phyloP scores from a whole-genome alignment of 805 yeast genomes.

The Myxozyma melibiosi region DNA sequence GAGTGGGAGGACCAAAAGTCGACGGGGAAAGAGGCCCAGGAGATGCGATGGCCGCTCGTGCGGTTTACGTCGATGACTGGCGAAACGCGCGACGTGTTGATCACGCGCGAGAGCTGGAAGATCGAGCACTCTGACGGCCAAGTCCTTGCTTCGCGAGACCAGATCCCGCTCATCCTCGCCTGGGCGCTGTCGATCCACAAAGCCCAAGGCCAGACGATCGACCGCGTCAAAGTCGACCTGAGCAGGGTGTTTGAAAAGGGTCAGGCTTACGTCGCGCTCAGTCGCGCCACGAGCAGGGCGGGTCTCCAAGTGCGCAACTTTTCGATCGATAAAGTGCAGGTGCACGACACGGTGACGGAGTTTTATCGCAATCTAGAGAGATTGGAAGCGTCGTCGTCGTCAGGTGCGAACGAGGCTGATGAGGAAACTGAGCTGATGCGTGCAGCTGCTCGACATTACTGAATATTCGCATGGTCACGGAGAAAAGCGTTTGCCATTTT shows the following conservation, averaged over 20 bases:
- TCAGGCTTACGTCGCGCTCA: slow-evolving; percentile 93
- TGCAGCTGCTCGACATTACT: slow-evolving; percentile 2
- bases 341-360: slow-evolving; percentile 67
- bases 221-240: slow-evolving; percentile 75
- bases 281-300: slow-evolving; percentile 81
- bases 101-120: slow-evolving; percentile 80
- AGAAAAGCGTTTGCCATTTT: background rate
- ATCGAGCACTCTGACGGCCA: slow-evolving; percentile 73
- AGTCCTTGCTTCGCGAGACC: slow-evolving; percentile 70
- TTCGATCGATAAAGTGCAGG: slow-evolving; percentile 60
- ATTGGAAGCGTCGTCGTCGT: slow-evolving; percentile 1
- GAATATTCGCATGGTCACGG: background rate
- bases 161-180: slow-evolving; percentile 86
- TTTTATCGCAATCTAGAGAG: slow-evolving; percentile 54
- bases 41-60: slow-evolving; percentile 65
- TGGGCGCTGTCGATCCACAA: slow-evolving; percentile 97
- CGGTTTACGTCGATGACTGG: slow-evolving; percentile 74
- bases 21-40: background rate
- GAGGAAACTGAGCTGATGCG: slow-evolving; percentile 6
- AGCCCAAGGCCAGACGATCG: slow-evolving; percentile 90
- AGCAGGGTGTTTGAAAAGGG: slow-evolving; percentile 81
- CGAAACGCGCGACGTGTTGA: slow-evolving; percentile 69
- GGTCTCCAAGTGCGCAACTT: slow-evolving; percentile 85
- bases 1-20: background rate
- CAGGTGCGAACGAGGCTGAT: background rate